A percentile compares a stretch with the other conserved stretches of the same genome.
phyloP scores from a whole-genome alignment of 1,139 yeast genomes.

The Zhuliangozyma parablackwelliae region DNA sequence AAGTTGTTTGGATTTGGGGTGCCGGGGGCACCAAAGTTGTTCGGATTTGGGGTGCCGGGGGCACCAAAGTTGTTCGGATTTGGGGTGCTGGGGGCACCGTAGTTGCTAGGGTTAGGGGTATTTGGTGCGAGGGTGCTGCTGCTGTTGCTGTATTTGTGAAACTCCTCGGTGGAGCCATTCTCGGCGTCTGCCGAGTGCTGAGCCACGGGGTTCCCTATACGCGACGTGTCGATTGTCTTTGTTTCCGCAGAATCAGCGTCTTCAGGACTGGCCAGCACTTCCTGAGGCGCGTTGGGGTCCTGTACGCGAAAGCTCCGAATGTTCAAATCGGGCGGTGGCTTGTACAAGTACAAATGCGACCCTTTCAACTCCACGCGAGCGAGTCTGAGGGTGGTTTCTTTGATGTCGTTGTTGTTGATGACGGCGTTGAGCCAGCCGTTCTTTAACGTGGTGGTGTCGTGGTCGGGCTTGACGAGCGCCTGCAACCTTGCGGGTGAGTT shows the following conservation, averaged over 20 bases:
- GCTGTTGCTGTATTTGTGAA: not conserved
- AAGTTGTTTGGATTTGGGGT: not conserved
- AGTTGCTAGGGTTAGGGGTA: too few relatives aligned
- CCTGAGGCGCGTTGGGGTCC: slow-evolving; percentile 1
- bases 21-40: too few relatives aligned
- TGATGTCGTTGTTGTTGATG: slow-evolving; percentile 33
- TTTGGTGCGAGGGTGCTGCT: not conserved
- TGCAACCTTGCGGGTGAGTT: slow-evolving; percentile 4
- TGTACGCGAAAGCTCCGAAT: slow-evolving; percentile 39
- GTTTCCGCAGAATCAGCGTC: not conserved
- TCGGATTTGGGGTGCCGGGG: too few relatives aligned
- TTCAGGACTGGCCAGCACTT: not conserved
- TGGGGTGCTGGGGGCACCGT: too few relatives aligned
- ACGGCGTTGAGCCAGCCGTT: slow-evolving; percentile 45
- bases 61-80: too few relatives aligned
- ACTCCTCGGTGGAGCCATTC: not conserved
- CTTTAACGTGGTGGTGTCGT: slow-evolving; percentile 28
- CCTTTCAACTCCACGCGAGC: slow-evolving; percentile 66
- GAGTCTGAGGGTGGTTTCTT: slow-evolving; percentile 39
- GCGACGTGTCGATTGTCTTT: slow-evolving; percentile 2
- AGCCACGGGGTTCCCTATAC: slow-evolving; percentile 1
- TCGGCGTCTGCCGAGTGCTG: not conserved
- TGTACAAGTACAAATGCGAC: slow-evolving; percentile 52
- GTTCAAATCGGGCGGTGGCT: slow-evolving; percentile 45
- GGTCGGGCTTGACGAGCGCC: slow-evolving; percentile 28